A percentile compares a stretch with the other conserved stretches of the same genome.
phyloP scores from a whole-genome alignment of 345 rosid genomes.

The Linum lewisii region DNA sequence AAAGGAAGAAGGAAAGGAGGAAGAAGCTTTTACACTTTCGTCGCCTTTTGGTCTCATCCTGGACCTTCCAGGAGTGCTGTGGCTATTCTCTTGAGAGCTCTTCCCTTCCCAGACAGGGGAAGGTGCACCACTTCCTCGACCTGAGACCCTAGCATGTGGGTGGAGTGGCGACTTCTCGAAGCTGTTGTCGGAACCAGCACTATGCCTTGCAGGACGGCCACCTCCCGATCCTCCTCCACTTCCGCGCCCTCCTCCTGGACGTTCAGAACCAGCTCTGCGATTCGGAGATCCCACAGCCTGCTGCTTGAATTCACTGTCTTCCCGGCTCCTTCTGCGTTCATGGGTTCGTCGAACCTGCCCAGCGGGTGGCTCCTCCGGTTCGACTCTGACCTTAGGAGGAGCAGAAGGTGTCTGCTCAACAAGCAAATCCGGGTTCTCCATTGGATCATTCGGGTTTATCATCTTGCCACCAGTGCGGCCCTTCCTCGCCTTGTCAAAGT shows the following conservation, averaged over 20 bases:
- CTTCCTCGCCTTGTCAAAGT: conserved; percentile 74
- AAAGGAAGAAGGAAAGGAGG: not conserved
- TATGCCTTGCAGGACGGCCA: conserved; percentile 36
- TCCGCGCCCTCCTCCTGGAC: conserved; percentile 43
- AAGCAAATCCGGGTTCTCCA: conserved; percentile 41
- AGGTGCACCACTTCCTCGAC: conserved; percentile 28
- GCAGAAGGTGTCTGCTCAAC: conserved; percentile 27
- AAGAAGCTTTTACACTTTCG: conserved; percentile 56
- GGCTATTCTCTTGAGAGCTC: conserved; percentile 39
- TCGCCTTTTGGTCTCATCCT: conserved; percentile 48
- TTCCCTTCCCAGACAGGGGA: conserved; percentile 60
- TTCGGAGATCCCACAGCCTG: conserved; percentile 39
- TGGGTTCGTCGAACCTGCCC: conserved; percentile 30
- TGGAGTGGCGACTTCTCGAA: conserved; percentile 59
- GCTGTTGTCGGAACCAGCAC: conserved; percentile 48
- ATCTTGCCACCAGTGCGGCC: conserved; percentile 47
- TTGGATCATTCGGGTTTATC: conserved; percentile 66
- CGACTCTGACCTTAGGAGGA: conserved; percentile 35
- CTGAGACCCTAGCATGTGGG: conserved; percentile 30
- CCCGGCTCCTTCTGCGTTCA: conserved; percentile 30
- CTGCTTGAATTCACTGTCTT: conserved; percentile 33
- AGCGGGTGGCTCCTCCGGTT: conserved; percentile 26
- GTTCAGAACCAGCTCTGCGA: conserved; percentile 21
- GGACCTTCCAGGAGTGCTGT: conserved; percentile 57
- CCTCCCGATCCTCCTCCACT: conserved; percentile 30